Evolutionary conservation across 148 eudicot genomes (phyloP), one percentile per base, ranked within the genome.

Genomic region (Rhododendron henanense): DNA sequence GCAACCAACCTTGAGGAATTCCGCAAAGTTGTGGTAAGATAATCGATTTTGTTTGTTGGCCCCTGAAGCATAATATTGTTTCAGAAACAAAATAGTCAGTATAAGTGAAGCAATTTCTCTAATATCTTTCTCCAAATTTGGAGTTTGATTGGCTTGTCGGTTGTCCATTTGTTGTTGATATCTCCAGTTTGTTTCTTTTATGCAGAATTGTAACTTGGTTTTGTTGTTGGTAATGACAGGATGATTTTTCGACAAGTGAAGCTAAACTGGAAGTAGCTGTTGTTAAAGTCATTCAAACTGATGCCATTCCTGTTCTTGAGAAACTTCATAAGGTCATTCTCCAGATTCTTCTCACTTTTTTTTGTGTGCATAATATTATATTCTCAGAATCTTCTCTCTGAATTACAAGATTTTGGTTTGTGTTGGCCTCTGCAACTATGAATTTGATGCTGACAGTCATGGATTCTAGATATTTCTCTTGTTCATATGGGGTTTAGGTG

Each of bases 1-100:
- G 99, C 99, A 47, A 94, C 98, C 50, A 94, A 94, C 90, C 93
- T 95, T 81, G 96, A 95, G 28, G 98, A 93, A 87, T 97, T 97
- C 84, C 91, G 82, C n/a, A 84, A 88, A 88, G 88, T 95, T 82
- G 88, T 90, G 94, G 99, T 97, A 88, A 84, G 94, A 59, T 39
- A 41, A 19, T 41, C 25, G 19, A 81, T 53, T 76, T 44, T 71
- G 55, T 75, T 81, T 86, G 28, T 51, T 48, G 84, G 74, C 33
- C 45, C 25, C 16, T 25, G 10, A 83, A 2, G 61, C 84, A n/a
- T 37, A 71, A 33, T 71, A 25, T 82, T 82, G 53, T 63, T 61
- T 63, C 19, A 61, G 11, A 63, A 57, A 57, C 51, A 63, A 63
- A 63, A 63, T 19, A 37, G 45, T 41, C 45, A 41, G 2, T 57